Percentiles rank a stretch among this genome's conserved stretches.
These are phyloP conservation scores for Geosmithia putterillii DNA, from an alignment of 2,329 filamentous ascomycete genomes.

Conservation along the genomic window DNA sequence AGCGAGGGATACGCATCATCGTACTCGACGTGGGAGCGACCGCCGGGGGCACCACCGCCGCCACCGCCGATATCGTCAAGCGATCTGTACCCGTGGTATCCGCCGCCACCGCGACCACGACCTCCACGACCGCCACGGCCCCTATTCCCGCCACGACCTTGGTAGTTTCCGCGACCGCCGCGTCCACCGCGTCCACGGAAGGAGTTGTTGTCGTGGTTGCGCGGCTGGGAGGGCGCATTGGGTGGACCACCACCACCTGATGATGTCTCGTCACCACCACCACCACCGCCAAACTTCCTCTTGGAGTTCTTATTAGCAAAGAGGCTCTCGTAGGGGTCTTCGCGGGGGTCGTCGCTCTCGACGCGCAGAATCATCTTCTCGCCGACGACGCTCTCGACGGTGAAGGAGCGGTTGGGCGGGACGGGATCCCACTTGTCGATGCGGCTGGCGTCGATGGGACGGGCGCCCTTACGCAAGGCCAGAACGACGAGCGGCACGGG, in stretches of 20 bases:
- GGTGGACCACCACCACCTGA: constrained; percentile 15
- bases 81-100: constrained; percentile 47
- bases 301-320: constrained; percentile 49
- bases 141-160: constrained; percentile 20
- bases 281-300: constrained; percentile 43
- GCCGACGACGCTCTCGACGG: constrained; percentile 72
- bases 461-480: constrained; percentile 61
- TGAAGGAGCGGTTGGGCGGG: constrained; percentile 54
- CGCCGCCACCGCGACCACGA: constrained; percentile 31
- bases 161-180: constrained; percentile 21
- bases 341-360: constrained; percentile 53
- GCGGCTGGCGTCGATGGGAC: constrained; percentile 66
- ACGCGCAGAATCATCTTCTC: constrained; percentile 79
- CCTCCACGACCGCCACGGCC: constrained; percentile 27
- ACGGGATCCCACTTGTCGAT: constrained; percentile 80
- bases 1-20: constrained; percentile 25
- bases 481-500: constrained; percentile 69
- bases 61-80: constrained; percentile 47
- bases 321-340: constrained; percentile 51
- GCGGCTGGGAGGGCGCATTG: too few species aligned
- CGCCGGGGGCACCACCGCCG: constrained; percentile 23
- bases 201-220: neutral
- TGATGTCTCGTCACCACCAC: constrained; percentile 21
- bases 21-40: constrained; percentile 30
- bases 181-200: constrained; percentile 26